Evolutionary conservation across 768 basidiomycete species (phyloP).

Genomic region (Mycena olivaceomarginata): DNA sequence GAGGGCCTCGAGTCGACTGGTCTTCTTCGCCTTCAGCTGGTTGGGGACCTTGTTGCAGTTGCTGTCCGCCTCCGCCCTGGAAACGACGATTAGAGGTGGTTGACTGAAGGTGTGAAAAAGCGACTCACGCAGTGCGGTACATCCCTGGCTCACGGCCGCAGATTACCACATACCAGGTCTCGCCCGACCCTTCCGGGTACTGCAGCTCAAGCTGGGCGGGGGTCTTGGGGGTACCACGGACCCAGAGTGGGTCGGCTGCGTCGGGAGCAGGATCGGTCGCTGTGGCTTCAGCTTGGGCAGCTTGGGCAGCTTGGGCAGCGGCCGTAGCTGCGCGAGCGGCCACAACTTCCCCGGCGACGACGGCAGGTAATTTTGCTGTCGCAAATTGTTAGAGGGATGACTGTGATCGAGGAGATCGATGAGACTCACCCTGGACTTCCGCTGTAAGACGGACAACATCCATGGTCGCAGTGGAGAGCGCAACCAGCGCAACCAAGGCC

Average conservation of each 20-base stretch:
- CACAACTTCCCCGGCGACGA: not conserved
- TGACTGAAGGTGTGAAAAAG: too few species aligned
- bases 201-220: not conserved
- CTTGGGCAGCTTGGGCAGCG: not conserved
- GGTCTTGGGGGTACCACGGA: not conserved
- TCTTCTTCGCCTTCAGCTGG: not conserved
- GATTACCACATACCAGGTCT: conserved; percentile 10
- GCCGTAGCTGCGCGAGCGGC: too few species aligned
- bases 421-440: not conserved
- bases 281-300: not conserved
- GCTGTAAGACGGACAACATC: conserved; percentile 1
- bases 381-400: not conserved
- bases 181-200: not conserved
- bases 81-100: too few species aligned
- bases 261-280: not conserved
- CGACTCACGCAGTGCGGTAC: conserved; percentile 9
- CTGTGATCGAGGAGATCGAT: not conserved
- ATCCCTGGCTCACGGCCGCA: conserved; percentile 10
- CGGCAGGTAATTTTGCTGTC: conserved; percentile 1
- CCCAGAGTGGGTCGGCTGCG: not conserved
- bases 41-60: not conserved
- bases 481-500: conserved; percentile 11
- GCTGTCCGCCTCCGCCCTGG: not conserved
- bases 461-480: not conserved
- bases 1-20: conserved; percentile 10